Base-by-base conservation (phyloP, 2,329 filamentous ascomycete genomes). In the Claviceps lovelessii region DNA sequence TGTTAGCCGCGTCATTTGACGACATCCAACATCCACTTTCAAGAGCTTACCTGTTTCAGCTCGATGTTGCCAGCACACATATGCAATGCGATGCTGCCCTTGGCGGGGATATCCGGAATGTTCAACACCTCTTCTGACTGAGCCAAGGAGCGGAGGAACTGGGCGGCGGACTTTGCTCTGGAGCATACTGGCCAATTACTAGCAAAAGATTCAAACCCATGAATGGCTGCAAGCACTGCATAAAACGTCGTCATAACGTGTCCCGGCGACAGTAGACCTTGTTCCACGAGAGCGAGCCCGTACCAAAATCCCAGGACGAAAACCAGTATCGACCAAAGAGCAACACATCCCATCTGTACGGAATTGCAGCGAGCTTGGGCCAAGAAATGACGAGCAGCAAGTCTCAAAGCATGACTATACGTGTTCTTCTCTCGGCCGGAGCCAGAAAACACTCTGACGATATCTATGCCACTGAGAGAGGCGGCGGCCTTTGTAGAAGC, bases 241-340 rank as follows among this genome's bases (percentile, higher is more conserved):
- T 93, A 95, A 60, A 97, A 96, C 0, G 89, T 86, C 0, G 88
- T 93, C 48, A 96, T 68, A 3, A 95, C 80, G 54, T 84, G 74
- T 0, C 84, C 86, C 0, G 88, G 72, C 11, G 73, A 75, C 13
- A 80, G 23, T 23, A 23, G 70, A 0, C 81, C 81, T 1, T 77
- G 69, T 10, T 75, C 73, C 10, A 93, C 82, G 1, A 95, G 76
- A 1, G 79, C 72, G 33, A 85, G 79, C 0, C 90, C 90, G 61
- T 90, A 95, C 81, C 88, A 95, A 63, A 97, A 96, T 0, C 90
- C 90, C 55, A 90, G 79, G 0, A 94, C 84, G 60, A 97, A 96
- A 65, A 96, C 83, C 1, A 75, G 76, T 4, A 89, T 78, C 35
- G 85, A 83, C 72, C 90, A 83, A 60, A 94, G 80, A 49, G 85